Evolutionary conservation across 441 rosid species (phyloP), one percentile per base, ranked within the genome.

Genomic region (Dalechampia spathulata): DNA sequence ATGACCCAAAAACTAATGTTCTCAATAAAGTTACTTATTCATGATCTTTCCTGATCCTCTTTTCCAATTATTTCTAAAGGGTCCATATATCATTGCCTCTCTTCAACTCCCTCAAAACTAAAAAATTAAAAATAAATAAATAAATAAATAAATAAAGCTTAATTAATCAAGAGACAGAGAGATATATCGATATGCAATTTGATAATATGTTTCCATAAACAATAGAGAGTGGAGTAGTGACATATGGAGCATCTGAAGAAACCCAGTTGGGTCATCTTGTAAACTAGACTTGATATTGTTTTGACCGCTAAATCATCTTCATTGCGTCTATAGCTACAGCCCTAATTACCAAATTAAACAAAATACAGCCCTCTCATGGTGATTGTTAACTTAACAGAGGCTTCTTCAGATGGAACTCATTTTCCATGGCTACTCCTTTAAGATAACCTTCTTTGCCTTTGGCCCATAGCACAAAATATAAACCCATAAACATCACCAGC

Each of bases 391-490:
- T 70, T 55, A 93, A 66, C 13, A 90, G 91, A 74, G 90, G 91
- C 75, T 79, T 82, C 79, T 69, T 66, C 37, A 69, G 34, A 52
- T 79, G 82, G 55, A 56, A 73, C 77, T 82, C 83, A 67, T 82
- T 65, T 61, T 65, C 81, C 23, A 70, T 49, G 58, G 42, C 40
- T 40, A 69, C 69, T 2, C 8, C 62, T 15, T 58, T 43, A n/a
- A 57, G 48, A 73, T 57, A 63, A 2, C 58, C 68, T 76, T 87
- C 99, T 81, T 85, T 93, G 49, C 89, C 82, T 73, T 90, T 92
- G 7, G 91, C 93, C 99, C 97, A 93, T 7, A 93, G 71, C 59
- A 93, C 89, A 13, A 77, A 70, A 75, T 87, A 90, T 10, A 87
- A 81, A 26, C 97, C 96, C 2, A 65, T 38, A 68, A 90, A 85